Percentiles rank a stretch among this genome's conserved stretches.
Conservation (phyloP, 495 filamentous ascomycete species). For the Penicillium subrubescens region DNA sequence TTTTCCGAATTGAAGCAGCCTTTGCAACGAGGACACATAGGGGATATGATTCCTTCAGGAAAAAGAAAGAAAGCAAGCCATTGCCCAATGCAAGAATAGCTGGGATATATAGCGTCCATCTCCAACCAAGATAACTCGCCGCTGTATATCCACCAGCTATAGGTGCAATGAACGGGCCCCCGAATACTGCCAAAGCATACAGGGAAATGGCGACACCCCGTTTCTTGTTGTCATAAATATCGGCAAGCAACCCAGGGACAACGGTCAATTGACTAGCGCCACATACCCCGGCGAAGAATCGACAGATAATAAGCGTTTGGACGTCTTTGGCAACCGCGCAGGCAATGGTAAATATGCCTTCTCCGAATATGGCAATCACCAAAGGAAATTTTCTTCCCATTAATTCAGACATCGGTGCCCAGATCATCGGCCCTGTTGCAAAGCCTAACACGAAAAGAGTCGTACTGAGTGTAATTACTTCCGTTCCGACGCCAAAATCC, state of each 20-base stretch:
- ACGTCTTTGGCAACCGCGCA: constrained; percentile 60
- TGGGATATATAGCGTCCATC: constrained; percentile 51
- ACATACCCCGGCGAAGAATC: constrained; percentile 55
- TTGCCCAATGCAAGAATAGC: constrained; percentile 37
- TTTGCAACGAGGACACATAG: constrained; percentile 43
- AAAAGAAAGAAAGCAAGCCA: constrained; percentile 29
- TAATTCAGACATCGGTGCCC: constrained; percentile 75
- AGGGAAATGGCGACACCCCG: constrained; percentile 53
- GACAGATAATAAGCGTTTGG: constrained; percentile 53
- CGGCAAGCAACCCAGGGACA: constrained; percentile 54
- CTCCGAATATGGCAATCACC: constrained; percentile 51
- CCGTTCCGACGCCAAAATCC: constrained; percentile 48
- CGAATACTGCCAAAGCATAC: constrained; percentile 53
- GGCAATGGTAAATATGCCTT: constrained; percentile 57
- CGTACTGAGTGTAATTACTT: constrained; percentile 55
- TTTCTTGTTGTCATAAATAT: constrained; percentile 51
- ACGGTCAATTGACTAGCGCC: constrained; percentile 53
- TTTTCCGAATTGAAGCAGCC: constrained; percentile 41
- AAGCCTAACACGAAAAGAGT: constrained; percentile 58
- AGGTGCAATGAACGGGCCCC: constrained; percentile 49
- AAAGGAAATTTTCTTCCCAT: constrained; percentile 63
- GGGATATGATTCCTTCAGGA: constrained; percentile 43
- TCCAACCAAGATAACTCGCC: constrained; percentile 45
- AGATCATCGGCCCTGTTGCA: constrained; percentile 56
- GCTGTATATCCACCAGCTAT: constrained; percentile 51